Evolutionary conservation across 345 rosid genomes (phyloP).

Genomic region (Gossypium rotundifolium): DNA sequence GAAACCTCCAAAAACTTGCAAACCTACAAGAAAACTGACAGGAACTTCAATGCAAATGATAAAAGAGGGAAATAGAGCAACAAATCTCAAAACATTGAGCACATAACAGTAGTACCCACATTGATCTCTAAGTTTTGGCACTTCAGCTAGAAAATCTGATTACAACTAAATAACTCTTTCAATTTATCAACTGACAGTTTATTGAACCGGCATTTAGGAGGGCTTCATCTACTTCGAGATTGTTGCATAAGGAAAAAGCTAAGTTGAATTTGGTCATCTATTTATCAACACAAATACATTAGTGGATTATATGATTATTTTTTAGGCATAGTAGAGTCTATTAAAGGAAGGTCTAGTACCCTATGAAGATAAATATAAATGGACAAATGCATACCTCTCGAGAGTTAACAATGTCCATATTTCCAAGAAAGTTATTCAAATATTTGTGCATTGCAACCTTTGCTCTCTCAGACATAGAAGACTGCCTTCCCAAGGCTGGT

Average conservation of each 20-base stretch:
- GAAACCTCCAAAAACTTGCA: constrained; percentile 99
- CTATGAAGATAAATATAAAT: neutral
- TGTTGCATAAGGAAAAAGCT: neutral
- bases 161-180: neutral
- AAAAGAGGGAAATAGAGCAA: neutral
- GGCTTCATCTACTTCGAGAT: neutral
- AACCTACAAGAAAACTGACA: constrained; percentile 49
- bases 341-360: neutral
- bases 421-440: constrained; percentile 85
- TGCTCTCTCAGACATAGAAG: constrained; percentile 83
- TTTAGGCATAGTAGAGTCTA: neutral
- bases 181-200: neutral
- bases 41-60: constrained; percentile 14
- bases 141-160: neutral
- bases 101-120: neutral
- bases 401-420: constrained; percentile 89
- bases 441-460: constrained; percentile 97
- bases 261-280: neutral
- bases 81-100: neutral
- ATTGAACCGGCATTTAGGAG: neutral
- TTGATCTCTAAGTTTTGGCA: neutral
- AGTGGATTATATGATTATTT: neutral
- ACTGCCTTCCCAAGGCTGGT: constrained; percentile 86
- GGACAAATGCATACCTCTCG: constrained; percentile 59
- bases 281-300: neutral